A percentile compares a stretch with the other conserved stretches of the same genome.
Evolutionary conservation across 768 basidiomycete genomes (phyloP).

Genomic region (Russula brevipes): DNA sequence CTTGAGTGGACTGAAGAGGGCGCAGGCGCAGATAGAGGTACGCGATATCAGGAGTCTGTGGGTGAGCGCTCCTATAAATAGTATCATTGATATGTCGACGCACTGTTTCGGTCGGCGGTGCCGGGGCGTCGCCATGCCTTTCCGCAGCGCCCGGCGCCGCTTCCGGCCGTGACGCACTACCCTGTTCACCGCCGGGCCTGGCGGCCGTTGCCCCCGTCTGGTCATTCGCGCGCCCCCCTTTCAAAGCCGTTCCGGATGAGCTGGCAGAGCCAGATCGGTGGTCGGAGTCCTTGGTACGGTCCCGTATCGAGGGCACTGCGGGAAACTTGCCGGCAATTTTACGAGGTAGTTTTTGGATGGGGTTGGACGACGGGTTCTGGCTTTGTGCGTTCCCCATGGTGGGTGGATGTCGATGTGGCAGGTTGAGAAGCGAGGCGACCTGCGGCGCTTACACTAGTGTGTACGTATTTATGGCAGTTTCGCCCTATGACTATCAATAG

Average conservation of each 20-base stretch:
- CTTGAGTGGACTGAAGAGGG: background rate
- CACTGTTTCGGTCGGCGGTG: slow-evolving; percentile 14
- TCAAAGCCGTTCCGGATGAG: slow-evolving; percentile 12
- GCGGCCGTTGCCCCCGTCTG: background rate
- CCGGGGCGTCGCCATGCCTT: slow-evolving; percentile 6
- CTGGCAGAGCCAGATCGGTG: slow-evolving; percentile 20
- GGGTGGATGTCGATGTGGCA: slow-evolving; percentile 12
- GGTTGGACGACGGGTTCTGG: slow-evolving; percentile 1
- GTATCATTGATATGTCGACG: background rate
- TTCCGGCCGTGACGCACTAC: slow-evolving; percentile 8
- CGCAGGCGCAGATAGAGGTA: too few relatives aligned
- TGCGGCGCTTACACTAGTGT: slow-evolving; percentile 18
- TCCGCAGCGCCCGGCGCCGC: slow-evolving; percentile 9
- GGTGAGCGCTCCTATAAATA: slow-evolving; percentile 2
- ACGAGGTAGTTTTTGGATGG: slow-evolving; percentile 1
- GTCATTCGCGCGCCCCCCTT: slow-evolving; percentile 2
- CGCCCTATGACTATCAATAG: background rate
- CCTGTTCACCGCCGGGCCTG: slow-evolving; percentile 2
- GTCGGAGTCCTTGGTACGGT: slow-evolving; percentile 19
- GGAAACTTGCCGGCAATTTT: slow-evolving; percentile 8
- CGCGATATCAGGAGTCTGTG: background rate
- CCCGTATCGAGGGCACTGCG: background rate
- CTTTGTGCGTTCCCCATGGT: slow-evolving; percentile 24
- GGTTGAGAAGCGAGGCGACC: background rate
- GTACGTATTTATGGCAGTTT: slow-evolving; percentile 18